Base-by-base conservation (phyloP, 345 rosid genomes). In the Litchi chinensis region DNA sequence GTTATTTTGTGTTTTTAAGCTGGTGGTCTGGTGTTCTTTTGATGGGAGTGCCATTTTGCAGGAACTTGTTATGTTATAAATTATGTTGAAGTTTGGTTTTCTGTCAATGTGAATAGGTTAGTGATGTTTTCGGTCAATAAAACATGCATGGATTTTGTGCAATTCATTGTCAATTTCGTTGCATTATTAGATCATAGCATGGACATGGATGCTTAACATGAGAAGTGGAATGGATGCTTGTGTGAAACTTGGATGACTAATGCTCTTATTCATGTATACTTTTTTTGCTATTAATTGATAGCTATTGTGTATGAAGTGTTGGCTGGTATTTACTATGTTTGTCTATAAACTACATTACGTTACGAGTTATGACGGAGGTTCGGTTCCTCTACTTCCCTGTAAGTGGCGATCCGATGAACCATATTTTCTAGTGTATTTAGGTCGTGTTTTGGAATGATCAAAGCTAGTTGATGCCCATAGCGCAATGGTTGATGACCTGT, bases 21-120 rank as follows among this genome's bases (percentile, higher is more conserved):
- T 65, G 40, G 72, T 16, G 16, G 18, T 63, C 5, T 21, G 37
- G 28, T 67, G 69, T 48, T 65, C 59, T 52, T 32, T 22, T 8
- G 26, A 24, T 6, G 10, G 43, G 68, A 9, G 59, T 74, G 26
- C 26, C 21, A 22, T 21, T 73, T 74, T 64, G 60, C 46, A 26
- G 78, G 48, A 12, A 75, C 37, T n/a, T 65, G 46, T 75, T 18
- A 12, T 75, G 16, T 74, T 62, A 15, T 74, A 68, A 13, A 26
- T 32, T 48, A 43, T 41, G 57, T 1, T 62, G 16, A 9, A 18
- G 22, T 48, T 28, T 48, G 15, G n/a, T 26, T 28, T 65, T 41
- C 54, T 21, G 19, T 73, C 8, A 2, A 54, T 19, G 65, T 71
- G 43, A 71, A 54, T 54, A 54, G n/a, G 44, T 37, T 41, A 21